Conservation (phyloP, 2,329 filamentous ascomycete genomes). For the Sclerotinia nivalis region DNA sequence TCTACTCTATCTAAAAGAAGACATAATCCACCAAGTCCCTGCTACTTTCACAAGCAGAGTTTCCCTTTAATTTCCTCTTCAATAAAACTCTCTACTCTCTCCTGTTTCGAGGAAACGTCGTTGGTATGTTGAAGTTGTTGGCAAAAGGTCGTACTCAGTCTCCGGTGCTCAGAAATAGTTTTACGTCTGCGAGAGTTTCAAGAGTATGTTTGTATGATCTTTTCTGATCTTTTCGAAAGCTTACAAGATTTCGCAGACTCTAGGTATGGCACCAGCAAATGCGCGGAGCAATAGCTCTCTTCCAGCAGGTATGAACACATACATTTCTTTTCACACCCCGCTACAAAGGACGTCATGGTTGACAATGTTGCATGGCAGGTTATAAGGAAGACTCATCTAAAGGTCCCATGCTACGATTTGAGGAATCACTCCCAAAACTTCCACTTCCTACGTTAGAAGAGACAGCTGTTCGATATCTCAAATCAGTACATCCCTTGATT, state of each 20-base stretch:
- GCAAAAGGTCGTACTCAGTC: constrained; percentile 39
- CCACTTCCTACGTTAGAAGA: constrained; percentile 82
- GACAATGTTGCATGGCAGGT: constrained; percentile 49
- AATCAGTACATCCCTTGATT: constrained; percentile 74
- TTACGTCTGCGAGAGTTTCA: constrained; percentile 34
- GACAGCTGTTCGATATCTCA: constrained; percentile 77
- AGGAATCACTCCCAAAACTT: constrained; percentile 78
- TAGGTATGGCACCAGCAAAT: constrained; percentile 53
- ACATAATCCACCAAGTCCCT: constrained; percentile 14
- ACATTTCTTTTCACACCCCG: constrained; percentile 24
- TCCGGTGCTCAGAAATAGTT: constrained; percentile 39
- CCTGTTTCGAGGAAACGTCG: constrained; percentile 24
- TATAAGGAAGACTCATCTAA: constrained; percentile 80
- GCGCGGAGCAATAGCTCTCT: constrained; percentile 60
- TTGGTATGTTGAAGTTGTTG: constrained; percentile 42
- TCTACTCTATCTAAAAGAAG: constrained; percentile 10
- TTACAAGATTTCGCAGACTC: constrained; percentile 33
- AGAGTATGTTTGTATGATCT: constrained; percentile 31
- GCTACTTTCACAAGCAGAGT: constrained; percentile 14
- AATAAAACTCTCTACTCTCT: constrained; percentile 23
- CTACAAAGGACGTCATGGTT: background rate
- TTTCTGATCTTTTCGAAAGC: constrained; percentile 9
- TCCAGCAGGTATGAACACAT: constrained; percentile 49
- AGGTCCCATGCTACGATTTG: constrained; percentile 79
- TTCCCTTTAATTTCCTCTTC: constrained; percentile 26